phyloP scores from a whole-genome alignment of 805 yeast species.

The Lipomyces starkeyi region DNA sequence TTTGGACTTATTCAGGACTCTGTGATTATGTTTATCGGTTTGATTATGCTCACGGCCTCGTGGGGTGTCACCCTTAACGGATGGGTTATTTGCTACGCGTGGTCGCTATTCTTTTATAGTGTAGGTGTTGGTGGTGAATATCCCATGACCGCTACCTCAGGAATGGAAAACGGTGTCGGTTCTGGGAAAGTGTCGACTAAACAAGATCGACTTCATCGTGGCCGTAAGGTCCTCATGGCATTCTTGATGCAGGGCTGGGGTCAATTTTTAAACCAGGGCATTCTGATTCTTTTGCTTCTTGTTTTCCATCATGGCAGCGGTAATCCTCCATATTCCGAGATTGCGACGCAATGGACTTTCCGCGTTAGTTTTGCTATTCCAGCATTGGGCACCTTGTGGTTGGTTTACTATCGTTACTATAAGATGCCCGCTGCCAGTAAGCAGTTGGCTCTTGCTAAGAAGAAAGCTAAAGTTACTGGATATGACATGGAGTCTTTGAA shows the following conservation, averaged over 20 bases:
- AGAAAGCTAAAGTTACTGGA: conserved; percentile 47
- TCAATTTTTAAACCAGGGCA: conserved; percentile 45
- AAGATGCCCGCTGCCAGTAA: conserved; percentile 47
- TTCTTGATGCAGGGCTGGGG: conserved; percentile 48
- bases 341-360: conserved; percentile 50
- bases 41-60: conserved; percentile 63
- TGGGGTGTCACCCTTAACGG: conserved; percentile 62
- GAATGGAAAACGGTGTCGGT: conserved; percentile 58
- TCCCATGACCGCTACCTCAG: conserved; percentile 67
- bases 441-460: conserved; percentile 44
- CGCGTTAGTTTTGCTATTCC: conserved; percentile 49
- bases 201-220: conserved; percentile 50
- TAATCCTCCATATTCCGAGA: conserved; percentile 43
- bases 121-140: conserved; percentile 71
- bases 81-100: conserved; percentile 58
- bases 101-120: conserved; percentile 56
- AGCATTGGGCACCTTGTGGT: conserved; percentile 49
- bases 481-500: conserved; percentile 46
- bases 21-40: conserved; percentile 61
- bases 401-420: conserved; percentile 48
- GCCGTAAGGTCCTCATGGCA: conserved; percentile 48
- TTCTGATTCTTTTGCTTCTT: conserved; percentile 41
- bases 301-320: conserved; percentile 45
- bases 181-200: conserved; percentile 40
- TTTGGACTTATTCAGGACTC: conserved; percentile 67